Base-by-base conservation (phyloP, 179 eudicot genomes). In the Nepenthes alata region DNA sequence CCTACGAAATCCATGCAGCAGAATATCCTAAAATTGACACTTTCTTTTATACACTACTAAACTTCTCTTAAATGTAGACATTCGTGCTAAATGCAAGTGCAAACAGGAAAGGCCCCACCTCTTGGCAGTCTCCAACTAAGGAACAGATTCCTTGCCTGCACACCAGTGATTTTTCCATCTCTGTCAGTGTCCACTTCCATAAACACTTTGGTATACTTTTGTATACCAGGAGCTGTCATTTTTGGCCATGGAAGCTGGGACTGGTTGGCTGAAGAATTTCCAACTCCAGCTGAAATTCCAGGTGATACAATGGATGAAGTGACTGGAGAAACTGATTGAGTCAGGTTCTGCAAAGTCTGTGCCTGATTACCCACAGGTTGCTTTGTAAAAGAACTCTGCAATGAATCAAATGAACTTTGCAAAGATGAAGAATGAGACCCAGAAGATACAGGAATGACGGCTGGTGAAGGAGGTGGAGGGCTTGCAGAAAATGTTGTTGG, bases 41-140 rank as follows among this genome's bases (percentile, higher is more conserved):
- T 25, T 25, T 25, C 25, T 25, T 25, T 25, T 25, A 25, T 25
- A 25, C 25, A 25, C 25, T 25, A 25, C 25, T 25, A 25, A 25
- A 0, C 25, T 25, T 25, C 25, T 25, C 25, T 0, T 0, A 12
- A 14, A 49, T 10, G 13, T 12, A 10, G 11, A 10, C 58, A 55
- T 35, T 9, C 11, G 10, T 6, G 8, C 53, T 35, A 53, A 58
- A 58, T 8, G 37, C 14, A 39, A 35, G 47, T 37, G 34, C 44
- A 38, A 55, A 59, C 15, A 5, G 14, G 9, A 44, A 41, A 65
- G 62, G 48, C 10, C 62, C 15, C 73, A 91, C 98, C 98, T 81
- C 95, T 80, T 44, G 98, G 96, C 67, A 89, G 68, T 75, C 77
- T 81, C 98, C 98, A 93, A 79, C 98, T 86, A 41, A 93, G 78